A percentile compares a stretch with the other conserved stretches of the same genome.
Conservation (phyloP, 73 alveolate genomes). For the Paramecium tetraurelia region DNA sequence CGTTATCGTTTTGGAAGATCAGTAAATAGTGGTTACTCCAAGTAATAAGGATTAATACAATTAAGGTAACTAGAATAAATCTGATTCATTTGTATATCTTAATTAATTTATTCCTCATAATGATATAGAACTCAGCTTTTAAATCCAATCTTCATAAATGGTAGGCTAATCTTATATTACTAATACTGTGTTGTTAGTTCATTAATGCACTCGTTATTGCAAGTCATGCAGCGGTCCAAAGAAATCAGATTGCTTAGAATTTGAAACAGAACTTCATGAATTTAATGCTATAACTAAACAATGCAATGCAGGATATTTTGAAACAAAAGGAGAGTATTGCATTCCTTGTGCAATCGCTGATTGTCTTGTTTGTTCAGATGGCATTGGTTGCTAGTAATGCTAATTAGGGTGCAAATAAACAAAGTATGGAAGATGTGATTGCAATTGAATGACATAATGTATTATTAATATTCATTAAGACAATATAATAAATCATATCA, state of each 20-base stretch:
- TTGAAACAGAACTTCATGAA: neutral
- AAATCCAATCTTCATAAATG: neutral
- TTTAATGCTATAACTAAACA: neutral
- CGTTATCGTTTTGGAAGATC: neutral
- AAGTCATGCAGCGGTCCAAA: neutral
- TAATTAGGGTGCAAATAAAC: neutral
- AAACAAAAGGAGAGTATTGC: neutral
- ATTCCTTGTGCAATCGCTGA: neutral
- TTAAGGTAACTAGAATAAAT: neutral
- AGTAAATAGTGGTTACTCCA: neutral
- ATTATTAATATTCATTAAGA: neutral
- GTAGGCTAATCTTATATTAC: neutral
- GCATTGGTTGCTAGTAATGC: neutral
- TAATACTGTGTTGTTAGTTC: neutral
- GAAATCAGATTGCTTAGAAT: neutral
- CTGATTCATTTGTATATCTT: neutral
- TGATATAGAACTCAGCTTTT: neutral
- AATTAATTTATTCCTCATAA: neutral
- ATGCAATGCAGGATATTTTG: neutral
- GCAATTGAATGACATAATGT: neutral
- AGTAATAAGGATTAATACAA: neutral
- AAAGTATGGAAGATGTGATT: neutral
- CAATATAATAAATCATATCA: neutral
- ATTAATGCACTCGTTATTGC: conserved; percentile 6
- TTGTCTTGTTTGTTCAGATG: neutral